Evolutionary conservation across 1,284 basidiomycete genomes (phyloP), one percentile per base, ranked within the genome.

Genomic region (Vanrija humicola): DNA sequence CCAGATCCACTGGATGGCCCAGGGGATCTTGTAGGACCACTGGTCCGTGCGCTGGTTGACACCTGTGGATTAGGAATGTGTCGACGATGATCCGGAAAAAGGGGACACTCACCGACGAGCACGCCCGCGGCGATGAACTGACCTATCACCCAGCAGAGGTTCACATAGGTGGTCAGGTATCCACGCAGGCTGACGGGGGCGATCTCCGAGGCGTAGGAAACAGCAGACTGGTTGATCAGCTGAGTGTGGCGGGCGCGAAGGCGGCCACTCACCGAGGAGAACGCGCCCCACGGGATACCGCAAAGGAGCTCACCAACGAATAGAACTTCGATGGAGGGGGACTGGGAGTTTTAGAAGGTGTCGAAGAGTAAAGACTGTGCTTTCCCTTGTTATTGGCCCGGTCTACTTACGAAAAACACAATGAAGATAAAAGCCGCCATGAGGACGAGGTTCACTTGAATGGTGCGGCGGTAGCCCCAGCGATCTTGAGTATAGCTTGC

Each of bases 121-220:
- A 63, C 58, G 28, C 63, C 62, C 5, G 56, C 46, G 15, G 56
- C 49, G 38, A 62, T 59, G 40, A 67, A 42, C 49, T 67, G 65
- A 10, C 78, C 78, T 28, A 78, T 66, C 28, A 76, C 79, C 79
- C 79, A 81, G 67, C 79, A 80, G 26, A 79, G 65, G 68, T 80
- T 80, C 63, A 81, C 77, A 50, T 64, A 68, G 19, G 64, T 64
- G 10, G 67, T 69, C 12, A 65, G 53, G 50, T 66, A 65, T 26
- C 61, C 59, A 46, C 67, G 63, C 16, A 67, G 59, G 15, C 54
- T 51, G 12, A 64, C 50, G 3, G 80, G 80, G 40, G 74, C 76
- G 19, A 81, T 74, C 48, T 82, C 80, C 16, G 76, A 72, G 12
- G 80, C 80, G 61, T 80, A 82, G 1, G 79, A 56, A n/a, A 53